Conservation (phyloP, 2,329 filamentous ascomycete genomes). For the Stemphylium vesicarium region DNA sequence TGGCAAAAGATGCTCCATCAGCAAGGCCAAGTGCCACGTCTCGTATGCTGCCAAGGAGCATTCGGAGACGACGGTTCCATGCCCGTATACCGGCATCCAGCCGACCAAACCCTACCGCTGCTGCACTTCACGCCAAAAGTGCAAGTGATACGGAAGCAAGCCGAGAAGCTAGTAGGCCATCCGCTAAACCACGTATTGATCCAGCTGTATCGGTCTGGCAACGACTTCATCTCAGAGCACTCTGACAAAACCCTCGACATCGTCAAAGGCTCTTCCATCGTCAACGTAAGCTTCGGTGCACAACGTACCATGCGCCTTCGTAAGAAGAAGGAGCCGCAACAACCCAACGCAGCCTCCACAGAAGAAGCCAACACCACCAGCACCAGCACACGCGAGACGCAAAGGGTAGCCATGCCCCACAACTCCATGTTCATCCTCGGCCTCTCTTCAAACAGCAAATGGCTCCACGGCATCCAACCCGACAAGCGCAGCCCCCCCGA, state of each 20-base stretch:
- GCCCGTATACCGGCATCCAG: constrained; percentile 93
- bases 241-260: constrained; percentile 98
- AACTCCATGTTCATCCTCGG: constrained; percentile 89
- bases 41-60: constrained; percentile 86
- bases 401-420: constrained; percentile 79
- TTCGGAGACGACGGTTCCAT: constrained; percentile 72
- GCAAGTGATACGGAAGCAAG: constrained; percentile 67
- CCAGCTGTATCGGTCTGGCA: constrained; percentile 87
- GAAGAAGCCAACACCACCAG: constrained; percentile 30
- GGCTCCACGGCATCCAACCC: constrained; percentile 89
- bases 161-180: constrained; percentile 78
- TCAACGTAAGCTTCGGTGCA: constrained; percentile 92
- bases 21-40: constrained; percentile 86
- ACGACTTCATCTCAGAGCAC: constrained; percentile 94
- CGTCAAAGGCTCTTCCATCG: constrained; percentile 77
- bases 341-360: constrained; percentile 12
- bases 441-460: constrained; percentile 78
- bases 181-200: constrained; percentile 89
- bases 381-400: constrained; percentile 56
- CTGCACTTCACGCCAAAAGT: constrained; percentile 78
- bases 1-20: constrained; percentile 96
- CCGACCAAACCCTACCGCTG: constrained; percentile 83
- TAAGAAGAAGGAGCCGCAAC: constrained; percentile 71
- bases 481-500: constrained; percentile 77
- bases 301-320: constrained; percentile 88